A percentile compares a stretch with the other conserved stretches of the same genome.
phyloP scores from a whole-genome alignment of 1,284 basidiomycete species.

The Cutaneotrichosporon spelunceum region DNA sequence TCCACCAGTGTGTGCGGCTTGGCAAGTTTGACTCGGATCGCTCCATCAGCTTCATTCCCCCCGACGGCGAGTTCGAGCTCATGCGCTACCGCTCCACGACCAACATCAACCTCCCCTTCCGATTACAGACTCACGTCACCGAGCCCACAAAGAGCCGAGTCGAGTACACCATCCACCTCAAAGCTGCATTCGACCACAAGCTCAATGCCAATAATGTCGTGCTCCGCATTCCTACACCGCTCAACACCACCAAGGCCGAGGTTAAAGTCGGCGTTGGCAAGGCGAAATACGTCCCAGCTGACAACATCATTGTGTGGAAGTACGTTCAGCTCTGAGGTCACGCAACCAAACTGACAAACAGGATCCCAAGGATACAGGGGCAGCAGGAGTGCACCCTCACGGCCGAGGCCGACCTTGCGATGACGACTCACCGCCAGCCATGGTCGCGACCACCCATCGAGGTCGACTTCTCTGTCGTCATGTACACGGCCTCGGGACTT shows the following conservation, averaged over 20 bases:
- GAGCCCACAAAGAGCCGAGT: constrained; percentile 89
- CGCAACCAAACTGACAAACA: constrained; percentile 43
- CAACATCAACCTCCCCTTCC: constrained; percentile 90
- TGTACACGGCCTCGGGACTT: constrained; percentile 95
- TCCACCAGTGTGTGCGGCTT: constrained; percentile 96
- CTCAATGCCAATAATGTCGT: constrained; percentile 90
- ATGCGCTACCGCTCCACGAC: constrained; percentile 98
- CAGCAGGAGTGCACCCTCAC: constrained; percentile 83
- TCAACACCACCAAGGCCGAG: constrained; percentile 88
- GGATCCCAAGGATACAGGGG: constrained; percentile 88
- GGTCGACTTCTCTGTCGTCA: constrained; percentile 90
- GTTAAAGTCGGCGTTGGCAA: constrained; percentile 89
- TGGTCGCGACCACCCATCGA: constrained; percentile 98
- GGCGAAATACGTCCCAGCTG: constrained; percentile 92
- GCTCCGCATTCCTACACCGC: constrained; percentile 87
- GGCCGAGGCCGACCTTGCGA: constrained; percentile 77
- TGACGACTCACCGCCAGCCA: constrained; percentile 82
- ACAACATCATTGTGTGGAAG: constrained; percentile 98
- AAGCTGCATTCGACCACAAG: constrained; percentile 85
- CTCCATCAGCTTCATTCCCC: constrained; percentile 94
- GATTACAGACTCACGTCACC: constrained; percentile 84
- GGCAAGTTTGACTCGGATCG: constrained; percentile 90
- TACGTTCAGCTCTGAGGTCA: constrained; percentile 53
- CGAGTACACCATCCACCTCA: constrained; percentile 84
- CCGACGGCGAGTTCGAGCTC: constrained; percentile 97